Base-by-base conservation (phyloP, 495 filamentous ascomycete genomes). In the Halenospora varia region DNA sequence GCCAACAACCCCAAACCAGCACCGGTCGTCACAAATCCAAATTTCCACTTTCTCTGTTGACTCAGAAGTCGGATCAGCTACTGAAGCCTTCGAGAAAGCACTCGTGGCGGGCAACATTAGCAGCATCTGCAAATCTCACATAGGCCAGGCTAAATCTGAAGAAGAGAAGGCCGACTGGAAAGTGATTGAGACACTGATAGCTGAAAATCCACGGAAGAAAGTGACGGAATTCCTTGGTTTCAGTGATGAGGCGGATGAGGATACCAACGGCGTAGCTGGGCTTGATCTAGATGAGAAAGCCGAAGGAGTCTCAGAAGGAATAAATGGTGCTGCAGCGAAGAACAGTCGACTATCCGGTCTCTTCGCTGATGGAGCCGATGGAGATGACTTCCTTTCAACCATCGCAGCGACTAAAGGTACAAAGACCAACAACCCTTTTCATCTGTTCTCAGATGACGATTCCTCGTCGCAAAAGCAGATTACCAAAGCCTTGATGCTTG, bases 111-210 rank as follows among this genome's bases (percentile, higher is more conserved):
- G 88, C 24, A 86, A 97, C 68, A 75, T 97, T 15, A 77, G 76
- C 3, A 80, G 74, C 55, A 89, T 99, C 53, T 96, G 91, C 67
- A 85, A 94, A 66, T 79, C 81, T n/a, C 87, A 90, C 58, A 84
- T 88, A 42, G 71, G 81, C 10, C 72, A 81, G 50, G 88, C 92
- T 17, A 82, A 80, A 57, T 88, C 82, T 4, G 93, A 97, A 2
- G 88, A 93, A 60, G 94, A 97, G 68, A 96, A 89, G 77, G 86
- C 87, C 13, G 93, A 97, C 69, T 99, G 94, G 94, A 86, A 86
- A 70, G 89, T 96, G 24, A 86, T 99, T 57, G 84, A 93, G 70
- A 88, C 90, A n/a, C 71, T 97, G 68, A 86, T 91, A 40, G 84
- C 91, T 8, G 82, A 82, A 9, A 88, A 92, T 68, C 87, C 90